phyloP scores from a whole-genome alignment of 768 basidiomycete species.

The Lentinus tigrinus region DNA sequence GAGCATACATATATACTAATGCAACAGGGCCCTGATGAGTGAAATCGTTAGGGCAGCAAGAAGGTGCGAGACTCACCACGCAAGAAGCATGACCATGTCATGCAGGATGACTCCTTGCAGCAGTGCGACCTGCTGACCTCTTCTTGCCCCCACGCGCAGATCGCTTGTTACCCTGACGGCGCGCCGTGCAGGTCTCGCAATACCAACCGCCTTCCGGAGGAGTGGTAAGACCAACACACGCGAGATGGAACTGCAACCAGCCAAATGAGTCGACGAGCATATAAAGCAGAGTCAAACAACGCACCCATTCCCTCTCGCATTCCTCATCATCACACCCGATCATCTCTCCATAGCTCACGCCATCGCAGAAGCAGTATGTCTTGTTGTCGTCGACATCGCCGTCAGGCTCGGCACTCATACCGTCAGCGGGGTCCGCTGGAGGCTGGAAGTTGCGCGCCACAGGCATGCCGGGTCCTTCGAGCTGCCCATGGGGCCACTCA shows the following conservation, averaged over 20 bases:
- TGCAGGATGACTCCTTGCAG: conserved; percentile 21
- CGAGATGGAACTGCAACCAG: conserved; percentile 68
- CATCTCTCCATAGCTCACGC: conserved; percentile 90
- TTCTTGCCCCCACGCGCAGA: conserved; percentile 27
- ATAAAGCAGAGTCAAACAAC: conserved; percentile 32
- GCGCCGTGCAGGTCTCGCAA: conserved; percentile 64
- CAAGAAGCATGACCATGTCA: conserved; percentile 6
- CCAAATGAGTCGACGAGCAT: neutral
- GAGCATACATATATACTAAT: too few species aligned
- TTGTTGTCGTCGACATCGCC: conserved; percentile 57
- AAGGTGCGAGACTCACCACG: neutral
- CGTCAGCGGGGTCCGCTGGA: conserved; percentile 35
- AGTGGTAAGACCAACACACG: conserved; percentile 65
- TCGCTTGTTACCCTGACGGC: conserved; percentile 43
- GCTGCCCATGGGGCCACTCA: conserved; percentile 45
- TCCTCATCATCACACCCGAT: conserved; percentile 84
- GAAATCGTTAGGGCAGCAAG: too few species aligned
- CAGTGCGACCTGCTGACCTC: conserved; percentile 22
- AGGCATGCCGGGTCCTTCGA: conserved; percentile 81
- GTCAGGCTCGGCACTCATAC: conserved; percentile 48
- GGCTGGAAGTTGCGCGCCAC: conserved; percentile 45
- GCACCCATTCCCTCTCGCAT: conserved; percentile 89
- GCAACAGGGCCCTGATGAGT: too few species aligned
- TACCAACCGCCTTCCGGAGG: conserved; percentile 76
- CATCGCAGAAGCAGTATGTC: conserved; percentile 83